These are phyloP conservation scores for Lotmaria passim DNA, from an alignment of 208 protist species.

Conservation along the genomic window DNA sequence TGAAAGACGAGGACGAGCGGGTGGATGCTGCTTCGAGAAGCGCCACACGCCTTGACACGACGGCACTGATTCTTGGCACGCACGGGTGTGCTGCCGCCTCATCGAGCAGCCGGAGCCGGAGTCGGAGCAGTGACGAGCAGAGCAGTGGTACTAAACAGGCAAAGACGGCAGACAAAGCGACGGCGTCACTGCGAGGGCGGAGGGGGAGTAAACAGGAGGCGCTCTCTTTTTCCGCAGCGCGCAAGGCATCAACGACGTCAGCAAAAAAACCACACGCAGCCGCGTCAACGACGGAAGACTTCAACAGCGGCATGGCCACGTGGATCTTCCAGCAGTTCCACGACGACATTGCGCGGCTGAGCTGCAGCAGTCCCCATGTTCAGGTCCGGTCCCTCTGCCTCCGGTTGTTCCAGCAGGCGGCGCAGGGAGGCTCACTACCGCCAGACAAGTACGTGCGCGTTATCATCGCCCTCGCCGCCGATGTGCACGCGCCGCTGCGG, in stretches of 20 bases:
- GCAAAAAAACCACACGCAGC: background rate
- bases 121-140: slow-evolving; percentile 9
- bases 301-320: slow-evolving; percentile 88
- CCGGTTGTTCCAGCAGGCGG: slow-evolving; percentile 65
- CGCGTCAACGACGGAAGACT: slow-evolving; percentile 14
- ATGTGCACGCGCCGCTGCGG: slow-evolving; percentile 51
- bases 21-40: slow-evolving; percentile 56
- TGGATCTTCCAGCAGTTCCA: slow-evolving; percentile 86
- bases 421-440: slow-evolving; percentile 71
- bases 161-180: too few species aligned
- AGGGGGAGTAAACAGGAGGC: background rate
- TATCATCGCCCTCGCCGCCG: slow-evolving; percentile 64
- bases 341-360: slow-evolving; percentile 47
- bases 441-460: slow-evolving; percentile 64
- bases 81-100: background rate
- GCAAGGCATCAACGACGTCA: background rate
- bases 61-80: slow-evolving; percentile 28
- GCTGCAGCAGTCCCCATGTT: slow-evolving; percentile 33
- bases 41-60: slow-evolving; percentile 27
- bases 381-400: slow-evolving; percentile 57
- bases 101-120: slow-evolving; percentile 10
- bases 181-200: background rate
- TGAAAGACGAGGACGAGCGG: slow-evolving; percentile 81
- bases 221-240: background rate
- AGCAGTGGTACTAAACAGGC: background rate